Evolutionary conservation across 2,329 filamentous ascomycete species (phyloP).

Genomic region (Fusarium sp.): DNA sequence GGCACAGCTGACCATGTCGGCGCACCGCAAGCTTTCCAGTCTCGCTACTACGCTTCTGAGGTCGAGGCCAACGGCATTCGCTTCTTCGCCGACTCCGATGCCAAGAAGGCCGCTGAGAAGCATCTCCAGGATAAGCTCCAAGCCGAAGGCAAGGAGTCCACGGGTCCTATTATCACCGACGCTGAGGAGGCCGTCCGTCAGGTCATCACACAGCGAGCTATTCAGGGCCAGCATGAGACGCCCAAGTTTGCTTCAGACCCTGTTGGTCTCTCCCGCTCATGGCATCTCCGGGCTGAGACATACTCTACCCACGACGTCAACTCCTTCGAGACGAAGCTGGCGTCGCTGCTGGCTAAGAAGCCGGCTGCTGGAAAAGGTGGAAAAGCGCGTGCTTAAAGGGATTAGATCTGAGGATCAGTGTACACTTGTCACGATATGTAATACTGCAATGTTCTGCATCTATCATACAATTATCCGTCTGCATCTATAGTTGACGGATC

Average conservation of each 20-base stretch:
- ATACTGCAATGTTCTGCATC: slow-evolving; percentile 42
- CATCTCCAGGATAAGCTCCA: slow-evolving; percentile 44
- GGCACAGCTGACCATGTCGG: slow-evolving; percentile 51
- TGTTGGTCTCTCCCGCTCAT: slow-evolving; percentile 49
- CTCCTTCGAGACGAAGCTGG: slow-evolving; percentile 55
- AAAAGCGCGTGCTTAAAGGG: slow-evolving; percentile 42
- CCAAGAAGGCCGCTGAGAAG: slow-evolving; percentile 47
- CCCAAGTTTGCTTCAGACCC: slow-evolving; percentile 50
- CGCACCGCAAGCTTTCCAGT: slow-evolving; percentile 45
- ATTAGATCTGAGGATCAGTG: slow-evolving; percentile 38
- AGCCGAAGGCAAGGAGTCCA: slow-evolving; percentile 32
- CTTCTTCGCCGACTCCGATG: slow-evolving; percentile 42
- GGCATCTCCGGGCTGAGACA: slow-evolving; percentile 53
- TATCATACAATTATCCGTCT: slow-evolving; percentile 15
- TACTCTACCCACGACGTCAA: slow-evolving; percentile 50
- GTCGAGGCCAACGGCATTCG: slow-evolving; percentile 43
- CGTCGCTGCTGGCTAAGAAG: slow-evolving; percentile 45
- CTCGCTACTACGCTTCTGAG: slow-evolving; percentile 48
- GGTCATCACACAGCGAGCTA: slow-evolving; percentile 48
- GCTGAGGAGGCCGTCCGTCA: slow-evolving; percentile 49
- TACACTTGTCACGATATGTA: slow-evolving; percentile 46
- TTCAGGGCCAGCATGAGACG: slow-evolving; percentile 53
- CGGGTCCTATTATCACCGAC: slow-evolving; percentile 46
- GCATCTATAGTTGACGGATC: slow-evolving; percentile 52
- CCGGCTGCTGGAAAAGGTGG: slow-evolving; percentile 32